phyloP scores from a whole-genome alignment of 768 basidiomycete species.

The Cystobasidium tubakii region DNA sequence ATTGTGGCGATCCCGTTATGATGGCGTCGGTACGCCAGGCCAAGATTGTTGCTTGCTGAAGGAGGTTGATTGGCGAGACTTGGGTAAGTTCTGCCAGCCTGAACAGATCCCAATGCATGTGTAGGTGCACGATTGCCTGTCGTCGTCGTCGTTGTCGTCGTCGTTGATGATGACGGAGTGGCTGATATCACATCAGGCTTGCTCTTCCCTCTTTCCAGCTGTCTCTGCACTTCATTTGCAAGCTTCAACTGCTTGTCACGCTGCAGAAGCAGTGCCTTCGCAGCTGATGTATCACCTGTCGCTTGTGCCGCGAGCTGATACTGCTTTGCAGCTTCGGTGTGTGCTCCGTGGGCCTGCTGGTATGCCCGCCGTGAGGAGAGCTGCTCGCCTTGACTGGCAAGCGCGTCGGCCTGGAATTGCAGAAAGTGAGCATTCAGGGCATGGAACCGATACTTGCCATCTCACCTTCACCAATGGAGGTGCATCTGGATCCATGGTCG shows the following conservation, averaged over 20 bases:
- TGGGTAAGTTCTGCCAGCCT: not conserved
- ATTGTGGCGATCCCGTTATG: not conserved
- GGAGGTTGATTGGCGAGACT: not conserved
- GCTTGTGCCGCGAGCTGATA: conserved; percentile 34
- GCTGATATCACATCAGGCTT: not conserved
- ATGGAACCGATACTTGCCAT: no score
- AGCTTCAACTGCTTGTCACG: conserved; percentile 29
- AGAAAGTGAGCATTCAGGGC: not conserved
- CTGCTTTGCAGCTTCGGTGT: conserved; percentile 20
- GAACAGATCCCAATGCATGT: not conserved
- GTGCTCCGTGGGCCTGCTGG: conserved; percentile 30
- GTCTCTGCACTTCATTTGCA: conserved; percentile 1
- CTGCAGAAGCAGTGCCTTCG: conserved; percentile 30
- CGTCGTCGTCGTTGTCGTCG: not conserved
- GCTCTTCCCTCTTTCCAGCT: conserved; percentile 10
- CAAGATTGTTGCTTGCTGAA: not conserved
- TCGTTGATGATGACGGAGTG: not conserved
- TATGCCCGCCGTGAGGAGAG: conserved; percentile 25
- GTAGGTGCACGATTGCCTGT: not conserved
- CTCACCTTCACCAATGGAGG: conserved; percentile 31
- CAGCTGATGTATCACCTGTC: conserved; percentile 6
- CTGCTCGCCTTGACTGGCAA: conserved; percentile 31
- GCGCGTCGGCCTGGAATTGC: conserved; percentile 23
- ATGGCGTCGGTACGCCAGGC: not conserved
- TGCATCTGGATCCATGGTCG: conserved; percentile 30